Percentiles rank a stretch among this genome's conserved stretches.
phyloP scores from a whole-genome alignment of 495 filamentous ascomycete species.

The Platismatia glauca region DNA sequence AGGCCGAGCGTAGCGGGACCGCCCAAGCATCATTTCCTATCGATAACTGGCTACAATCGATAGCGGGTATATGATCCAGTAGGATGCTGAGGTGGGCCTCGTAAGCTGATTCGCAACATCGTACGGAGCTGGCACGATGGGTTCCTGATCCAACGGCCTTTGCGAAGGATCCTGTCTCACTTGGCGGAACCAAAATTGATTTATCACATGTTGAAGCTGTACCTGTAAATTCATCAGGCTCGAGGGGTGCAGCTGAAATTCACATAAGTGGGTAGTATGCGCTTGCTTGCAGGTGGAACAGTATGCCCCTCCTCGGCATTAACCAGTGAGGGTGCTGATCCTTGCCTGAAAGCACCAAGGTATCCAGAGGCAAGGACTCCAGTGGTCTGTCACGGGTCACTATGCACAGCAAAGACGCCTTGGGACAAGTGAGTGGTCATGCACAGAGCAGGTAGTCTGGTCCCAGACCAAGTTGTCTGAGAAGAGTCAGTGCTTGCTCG shows the following conservation, averaged over 20 bases:
- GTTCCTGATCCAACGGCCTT: background rate
- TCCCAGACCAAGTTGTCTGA: background rate
- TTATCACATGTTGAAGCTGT: background rate
- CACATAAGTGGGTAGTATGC: slow-evolving; percentile 8
- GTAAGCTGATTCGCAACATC: slow-evolving; percentile 11
- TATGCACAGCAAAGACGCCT: background rate
- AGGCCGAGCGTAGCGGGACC: slow-evolving; percentile 3
- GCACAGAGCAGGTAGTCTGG: background rate
- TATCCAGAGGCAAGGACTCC: background rate
- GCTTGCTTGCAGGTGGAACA: slow-evolving; percentile 16
- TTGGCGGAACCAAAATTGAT: background rate
- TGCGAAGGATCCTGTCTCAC: slow-evolving; percentile 1
- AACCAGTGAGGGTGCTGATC: background rate
- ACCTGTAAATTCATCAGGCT: background rate
- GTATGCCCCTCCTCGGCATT: slow-evolving; percentile 9
- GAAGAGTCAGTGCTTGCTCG: slow-evolving; percentile 1
- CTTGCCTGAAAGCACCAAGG: background rate
- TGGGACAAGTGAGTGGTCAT: background rate
- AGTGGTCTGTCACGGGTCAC: slow-evolving; percentile 4
- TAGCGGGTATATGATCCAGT: slow-evolving; percentile 2
- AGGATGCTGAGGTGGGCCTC: background rate
- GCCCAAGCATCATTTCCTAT: background rate
- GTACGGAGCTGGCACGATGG: background rate
- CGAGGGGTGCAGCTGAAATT: background rate
- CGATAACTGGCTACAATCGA: slow-evolving; percentile 13